These are phyloP conservation scores for Heliophila coronopifolia DNA, from an alignment of 441 rosid species.

Conservation along the genomic window DNA sequence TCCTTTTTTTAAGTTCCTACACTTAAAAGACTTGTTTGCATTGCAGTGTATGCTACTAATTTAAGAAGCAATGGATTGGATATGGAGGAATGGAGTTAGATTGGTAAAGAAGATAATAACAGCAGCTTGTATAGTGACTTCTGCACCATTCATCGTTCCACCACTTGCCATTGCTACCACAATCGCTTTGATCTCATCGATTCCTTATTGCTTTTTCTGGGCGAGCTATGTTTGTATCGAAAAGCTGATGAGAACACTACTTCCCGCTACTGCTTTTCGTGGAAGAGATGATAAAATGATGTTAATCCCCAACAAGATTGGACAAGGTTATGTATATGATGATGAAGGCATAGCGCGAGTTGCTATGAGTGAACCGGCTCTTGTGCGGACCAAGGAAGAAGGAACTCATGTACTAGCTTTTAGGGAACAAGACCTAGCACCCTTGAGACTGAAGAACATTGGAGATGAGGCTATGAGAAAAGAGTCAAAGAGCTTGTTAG, in stretches of 20 bases:
- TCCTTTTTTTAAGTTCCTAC: too few relatives aligned
- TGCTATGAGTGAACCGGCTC: conserved; percentile 1
- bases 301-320: neutral
- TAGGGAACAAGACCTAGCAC: too few relatives aligned
- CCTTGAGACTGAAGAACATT: too few relatives aligned
- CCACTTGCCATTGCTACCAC: conserved; percentile 50
- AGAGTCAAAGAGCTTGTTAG: conserved; percentile 41
- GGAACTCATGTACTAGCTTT: neutral
- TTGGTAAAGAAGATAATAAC: conserved; percentile 56
- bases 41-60: too few relatives aligned
- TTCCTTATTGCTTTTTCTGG: conserved; percentile 56
- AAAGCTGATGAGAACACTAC: conserved; percentile 56
- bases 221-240: conserved; percentile 65
- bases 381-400: conserved; percentile 9
- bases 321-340: neutral
- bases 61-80: conserved; percentile 47
- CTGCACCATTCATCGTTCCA: conserved; percentile 61
- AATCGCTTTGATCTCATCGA: conserved; percentile 48
- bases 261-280: conserved; percentile 41
- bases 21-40: too few relatives aligned
- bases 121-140: conserved; percentile 43
- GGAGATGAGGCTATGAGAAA: conserved; percentile 32
- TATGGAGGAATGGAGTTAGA: conserved; percentile 39
- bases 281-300: conserved; percentile 9
- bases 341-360: neutral